Percentiles rank a stretch among this genome's conserved stretches.
These are phyloP conservation scores for Pythium scleroteichum DNA, from an alignment of 352 stramenopile genomes.

Conservation along the genomic window DNA sequence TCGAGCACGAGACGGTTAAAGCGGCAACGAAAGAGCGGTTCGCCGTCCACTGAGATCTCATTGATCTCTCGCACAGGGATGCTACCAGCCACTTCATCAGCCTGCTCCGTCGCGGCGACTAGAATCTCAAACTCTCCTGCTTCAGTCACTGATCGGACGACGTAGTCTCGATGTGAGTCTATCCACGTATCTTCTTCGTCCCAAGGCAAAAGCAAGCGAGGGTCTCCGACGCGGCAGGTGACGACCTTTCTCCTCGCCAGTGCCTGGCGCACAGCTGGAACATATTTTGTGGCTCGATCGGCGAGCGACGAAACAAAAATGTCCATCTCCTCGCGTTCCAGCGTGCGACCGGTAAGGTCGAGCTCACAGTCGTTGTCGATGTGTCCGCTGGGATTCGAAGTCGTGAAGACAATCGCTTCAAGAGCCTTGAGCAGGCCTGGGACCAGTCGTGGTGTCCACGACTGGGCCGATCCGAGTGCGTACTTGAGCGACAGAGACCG, in stretches of 20 bases:
- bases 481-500: slow-evolving; percentile 13
- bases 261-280: background rate
- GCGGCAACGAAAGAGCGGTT: background rate
- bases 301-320: background rate
- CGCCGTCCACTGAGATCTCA: slow-evolving; percentile 2
- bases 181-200: background rate
- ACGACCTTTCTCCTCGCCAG: slow-evolving; percentile 2
- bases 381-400: slow-evolving; percentile 1
- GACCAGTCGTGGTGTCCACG: background rate
- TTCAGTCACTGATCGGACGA: background rate
- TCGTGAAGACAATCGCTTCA: slow-evolving; percentile 13
- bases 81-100: background rate
- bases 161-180: background rate
- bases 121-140: background rate
- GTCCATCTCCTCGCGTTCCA: background rate
- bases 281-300: background rate
- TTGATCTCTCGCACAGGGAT: background rate
- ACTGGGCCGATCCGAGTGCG: background rate
- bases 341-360: slow-evolving; percentile 1
- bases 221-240: background rate
- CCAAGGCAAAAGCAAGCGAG: background rate
- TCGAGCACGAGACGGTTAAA: slow-evolving; percentile 16
- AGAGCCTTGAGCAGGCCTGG: slow-evolving; percentile 7
- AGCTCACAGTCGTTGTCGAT: slow-evolving; percentile 6
- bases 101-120: background rate